phyloP scores from a whole-genome alignment of 2,329 filamentous ascomycete genomes.

The Aspergillus bombycis region DNA sequence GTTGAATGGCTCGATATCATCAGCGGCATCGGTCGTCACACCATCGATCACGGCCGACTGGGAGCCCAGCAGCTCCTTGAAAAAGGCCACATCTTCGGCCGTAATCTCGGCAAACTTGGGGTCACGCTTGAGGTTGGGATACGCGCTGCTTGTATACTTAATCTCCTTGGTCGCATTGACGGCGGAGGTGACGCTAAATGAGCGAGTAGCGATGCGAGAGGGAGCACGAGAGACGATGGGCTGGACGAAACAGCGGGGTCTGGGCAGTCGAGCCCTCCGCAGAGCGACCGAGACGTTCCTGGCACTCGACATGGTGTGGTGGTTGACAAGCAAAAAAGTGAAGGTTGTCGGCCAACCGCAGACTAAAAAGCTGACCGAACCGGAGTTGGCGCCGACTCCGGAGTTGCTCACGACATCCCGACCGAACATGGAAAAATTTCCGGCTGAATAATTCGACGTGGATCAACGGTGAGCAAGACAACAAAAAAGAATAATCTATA shows the following conservation, averaged over 20 bases:
- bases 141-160: constrained; percentile 81
- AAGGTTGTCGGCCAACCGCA: background rate
- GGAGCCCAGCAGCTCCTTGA: constrained; percentile 77
- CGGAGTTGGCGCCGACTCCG: constrained; percentile 1
- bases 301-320: constrained; percentile 32
- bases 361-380: constrained; percentile 5
- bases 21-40: constrained; percentile 70
- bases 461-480: background rate
- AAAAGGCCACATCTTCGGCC: constrained; percentile 77
- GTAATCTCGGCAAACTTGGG: constrained; percentile 71
- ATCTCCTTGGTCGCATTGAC: constrained; percentile 43
- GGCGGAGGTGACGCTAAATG: constrained; percentile 35
- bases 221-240: constrained; percentile 25
- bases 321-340: background rate
- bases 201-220: constrained; percentile 25
- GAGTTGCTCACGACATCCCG: background rate
- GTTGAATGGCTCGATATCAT: constrained; percentile 91
- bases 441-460: background rate
- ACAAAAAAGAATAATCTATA: background rate
- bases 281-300: constrained; percentile 36
- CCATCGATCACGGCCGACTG: constrained; percentile 84
- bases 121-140: constrained; percentile 78
- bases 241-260: constrained; percentile 27
- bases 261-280: constrained; percentile 38
- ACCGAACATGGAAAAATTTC: background rate